Conservation (phyloP, 192 early-diverging fungal genomes). For the Coemansia sp. region DNA sequence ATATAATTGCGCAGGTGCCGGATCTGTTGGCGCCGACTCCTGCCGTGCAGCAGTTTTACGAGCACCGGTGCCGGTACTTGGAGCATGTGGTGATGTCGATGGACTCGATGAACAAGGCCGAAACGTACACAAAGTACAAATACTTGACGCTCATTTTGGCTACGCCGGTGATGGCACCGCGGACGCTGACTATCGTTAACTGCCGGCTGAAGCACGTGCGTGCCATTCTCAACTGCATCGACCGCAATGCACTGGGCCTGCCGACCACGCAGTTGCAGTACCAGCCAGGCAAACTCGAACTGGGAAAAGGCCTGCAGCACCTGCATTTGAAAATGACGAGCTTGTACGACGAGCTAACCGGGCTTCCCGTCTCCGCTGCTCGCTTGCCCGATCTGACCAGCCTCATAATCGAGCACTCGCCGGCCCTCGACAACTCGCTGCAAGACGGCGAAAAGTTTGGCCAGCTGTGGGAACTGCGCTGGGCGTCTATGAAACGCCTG, state of each 20-base stretch:
- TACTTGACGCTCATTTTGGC: constrained; percentile 45
- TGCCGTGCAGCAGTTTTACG: constrained; percentile 52
- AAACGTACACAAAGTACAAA: constrained; percentile 54
- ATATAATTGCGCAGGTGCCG: constrained; percentile 49
- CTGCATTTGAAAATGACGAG: constrained; percentile 50
- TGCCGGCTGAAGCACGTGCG: constrained; percentile 50
- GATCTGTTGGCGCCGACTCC: constrained; percentile 43
- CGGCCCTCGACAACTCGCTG: constrained; percentile 49
- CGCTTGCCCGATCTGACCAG: constrained; percentile 41
- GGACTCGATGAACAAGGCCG: constrained; percentile 53
- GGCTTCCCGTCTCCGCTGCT: constrained; percentile 38
- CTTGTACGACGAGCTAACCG: constrained; percentile 49
- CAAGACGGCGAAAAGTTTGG: constrained; percentile 49
- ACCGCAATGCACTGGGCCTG: constrained; percentile 48
- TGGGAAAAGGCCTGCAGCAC: constrained; percentile 39
- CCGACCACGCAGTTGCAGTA: constrained; percentile 40
- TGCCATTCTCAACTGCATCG: constrained; percentile 52
- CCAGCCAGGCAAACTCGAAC: constrained; percentile 38
- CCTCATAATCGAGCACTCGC: constrained; percentile 52
- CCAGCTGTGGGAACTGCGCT: constrained; percentile 49
- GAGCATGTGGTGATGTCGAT: constrained; percentile 53
- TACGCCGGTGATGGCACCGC: constrained; percentile 46
- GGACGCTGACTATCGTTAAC: constrained; percentile 50
- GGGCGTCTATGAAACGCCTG: constrained; percentile 41
- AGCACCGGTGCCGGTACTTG: constrained; percentile 46